A percentile compares a stretch with the other conserved stretches of the same genome.
phyloP scores from a whole-genome alignment of 2,329 filamentous ascomycete species.

The Lomentospora prolificans region DNA sequence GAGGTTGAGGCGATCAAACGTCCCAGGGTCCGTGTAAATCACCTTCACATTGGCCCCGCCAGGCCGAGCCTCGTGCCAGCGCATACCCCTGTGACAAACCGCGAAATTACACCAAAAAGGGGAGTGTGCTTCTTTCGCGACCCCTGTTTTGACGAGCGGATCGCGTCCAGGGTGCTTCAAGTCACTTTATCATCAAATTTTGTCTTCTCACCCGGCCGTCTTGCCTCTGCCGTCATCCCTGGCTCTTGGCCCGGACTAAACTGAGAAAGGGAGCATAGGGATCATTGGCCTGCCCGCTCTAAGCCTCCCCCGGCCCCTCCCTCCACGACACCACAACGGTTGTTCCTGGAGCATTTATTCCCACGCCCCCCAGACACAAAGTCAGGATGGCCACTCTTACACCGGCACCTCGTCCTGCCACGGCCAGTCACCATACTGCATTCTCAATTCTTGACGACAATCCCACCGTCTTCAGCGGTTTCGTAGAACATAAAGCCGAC shows the following conservation, averaged over 20 bases:
- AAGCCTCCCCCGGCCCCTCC: not conserved
- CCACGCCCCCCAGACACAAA: not conserved
- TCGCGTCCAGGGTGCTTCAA: not conserved
- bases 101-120: not conserved
- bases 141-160: slow-evolving; percentile 3
- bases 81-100: not conserved
- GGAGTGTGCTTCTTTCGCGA: not conserved
- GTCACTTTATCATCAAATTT: not conserved
- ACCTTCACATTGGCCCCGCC: not conserved
- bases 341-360: not conserved
- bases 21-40: slow-evolving; percentile 3
- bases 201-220: not conserved
- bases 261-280: not conserved
- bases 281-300: not conserved
- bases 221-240: not conserved
- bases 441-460: slow-evolving; percentile 6
- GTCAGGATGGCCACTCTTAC: not conserved
- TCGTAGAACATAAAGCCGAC: slow-evolving; percentile 1
- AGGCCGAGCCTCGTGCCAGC: not conserved
- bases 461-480: not conserved
- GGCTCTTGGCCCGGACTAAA: not conserved
- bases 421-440: not conserved
- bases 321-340: not conserved
- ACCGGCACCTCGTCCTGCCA: not conserved
- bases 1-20: slow-evolving; percentile 7